Conservation (phyloP, 495 filamentous ascomycete genomes). For the Lasiosphaeris hirsuta region DNA sequence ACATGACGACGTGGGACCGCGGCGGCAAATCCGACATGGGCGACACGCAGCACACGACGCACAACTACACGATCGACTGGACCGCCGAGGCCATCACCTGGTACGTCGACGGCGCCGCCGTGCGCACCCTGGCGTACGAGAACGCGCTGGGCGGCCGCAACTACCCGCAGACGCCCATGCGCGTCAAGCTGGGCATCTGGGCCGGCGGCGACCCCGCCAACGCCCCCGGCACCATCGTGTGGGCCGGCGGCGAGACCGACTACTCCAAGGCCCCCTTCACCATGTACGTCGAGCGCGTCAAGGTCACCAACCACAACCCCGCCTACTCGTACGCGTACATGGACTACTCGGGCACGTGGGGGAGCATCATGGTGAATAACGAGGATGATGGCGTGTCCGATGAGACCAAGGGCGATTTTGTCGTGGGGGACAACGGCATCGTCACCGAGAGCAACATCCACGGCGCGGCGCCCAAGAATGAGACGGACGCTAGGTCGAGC, state of each 20-base stretch:
- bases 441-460: too few relatives aligned
- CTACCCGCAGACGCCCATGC: conserved; percentile 85
- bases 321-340: conserved; percentile 71
- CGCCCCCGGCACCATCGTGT: conserved; percentile 72
- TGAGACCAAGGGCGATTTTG: too few relatives aligned
- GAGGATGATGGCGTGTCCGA: too few relatives aligned
- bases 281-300: conserved; percentile 74
- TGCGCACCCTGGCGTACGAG: conserved; percentile 62
- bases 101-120: conserved; percentile 66
- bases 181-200: conserved; percentile 78
- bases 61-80: conserved; percentile 87
- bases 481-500: too few relatives aligned
- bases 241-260: conserved; percentile 76
- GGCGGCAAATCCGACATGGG: conserved; percentile 58
- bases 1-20: conserved; percentile 67
- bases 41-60: conserved; percentile 59
- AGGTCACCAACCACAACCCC: conserved; percentile 62
- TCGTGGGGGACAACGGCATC: too few relatives aligned
- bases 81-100: conserved; percentile 67
- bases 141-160: conserved; percentile 57
- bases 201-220: conserved; percentile 69
- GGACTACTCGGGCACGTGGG: conserved; percentile 63
- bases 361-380: conserved; percentile 50
- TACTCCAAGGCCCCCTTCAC: conserved; percentile 71
- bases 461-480: too few relatives aligned